A percentile compares a stretch with the other conserved stretches of the same genome.
phyloP scores from a whole-genome alignment of 257 asterid genomes.

The Verbascum thapsus region DNA sequence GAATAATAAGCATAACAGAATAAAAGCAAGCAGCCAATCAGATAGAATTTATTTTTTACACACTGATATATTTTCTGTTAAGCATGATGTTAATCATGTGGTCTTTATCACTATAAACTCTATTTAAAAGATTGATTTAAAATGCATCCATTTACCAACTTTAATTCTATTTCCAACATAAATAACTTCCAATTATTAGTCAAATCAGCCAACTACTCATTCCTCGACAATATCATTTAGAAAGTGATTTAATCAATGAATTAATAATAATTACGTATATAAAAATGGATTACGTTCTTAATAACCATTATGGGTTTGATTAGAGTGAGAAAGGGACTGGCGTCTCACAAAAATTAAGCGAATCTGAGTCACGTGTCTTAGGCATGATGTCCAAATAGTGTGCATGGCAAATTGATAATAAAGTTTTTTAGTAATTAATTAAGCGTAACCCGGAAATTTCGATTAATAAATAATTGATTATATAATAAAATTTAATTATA shows the following conservation, averaged over 20 bases:
- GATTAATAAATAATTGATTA: not conserved
- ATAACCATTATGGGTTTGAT: too few relatives aligned
- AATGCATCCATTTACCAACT: not conserved
- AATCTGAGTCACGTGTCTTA: conserved; percentile 18
- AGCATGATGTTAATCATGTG: conserved; percentile 16
- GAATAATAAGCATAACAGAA: not conserved
- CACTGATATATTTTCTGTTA: not conserved
- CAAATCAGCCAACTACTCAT: conserved; percentile 40
- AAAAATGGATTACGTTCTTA: too few relatives aligned
- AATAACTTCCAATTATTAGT: not conserved
- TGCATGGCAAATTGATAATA: conserved; percentile 6
- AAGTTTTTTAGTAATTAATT: not conserved
- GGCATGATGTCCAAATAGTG: conserved; percentile 6
- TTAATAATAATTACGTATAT: conserved; percentile 1
- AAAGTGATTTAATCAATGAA: conserved; percentile 12
- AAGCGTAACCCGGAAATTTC: not conserved
- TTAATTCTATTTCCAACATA: not conserved
- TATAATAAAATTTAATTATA: not conserved
- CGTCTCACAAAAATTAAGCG: too few relatives aligned
- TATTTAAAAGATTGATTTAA: too few relatives aligned
- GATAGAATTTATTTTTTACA: conserved; percentile 16
- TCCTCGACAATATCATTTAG: conserved; percentile 20
- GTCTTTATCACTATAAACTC: not conserved
- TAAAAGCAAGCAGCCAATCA: conserved; percentile 15
- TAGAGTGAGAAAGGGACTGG: too few relatives aligned